phyloP scores from a whole-genome alignment of 2,329 filamentous ascomycete species.

The Colletotrichum neosansevieriae region DNA sequence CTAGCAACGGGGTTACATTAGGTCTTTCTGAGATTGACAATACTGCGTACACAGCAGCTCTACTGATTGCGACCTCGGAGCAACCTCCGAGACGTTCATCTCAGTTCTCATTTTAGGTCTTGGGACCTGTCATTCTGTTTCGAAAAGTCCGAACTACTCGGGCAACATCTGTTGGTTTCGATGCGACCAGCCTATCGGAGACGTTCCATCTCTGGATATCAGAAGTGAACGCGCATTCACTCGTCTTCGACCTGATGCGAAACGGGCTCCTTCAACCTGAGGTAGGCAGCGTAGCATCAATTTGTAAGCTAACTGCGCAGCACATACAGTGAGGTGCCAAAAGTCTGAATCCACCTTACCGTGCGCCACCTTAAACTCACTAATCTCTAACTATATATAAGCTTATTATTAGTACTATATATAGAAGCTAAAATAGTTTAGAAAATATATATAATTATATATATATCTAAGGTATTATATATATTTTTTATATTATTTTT shows the following conservation, averaged over 20 bases:
- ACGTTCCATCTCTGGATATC: not conserved
- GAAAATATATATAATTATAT: too few species aligned
- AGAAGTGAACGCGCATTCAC: not conserved
- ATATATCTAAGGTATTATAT: too few species aligned
- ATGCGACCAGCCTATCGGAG: not conserved
- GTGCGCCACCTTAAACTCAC: too few species aligned
- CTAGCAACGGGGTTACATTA: not conserved
- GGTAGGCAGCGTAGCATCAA: conserved; percentile 18
- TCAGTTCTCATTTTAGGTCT: not conserved
- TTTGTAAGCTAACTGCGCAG: not conserved
- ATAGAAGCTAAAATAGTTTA: too few species aligned
- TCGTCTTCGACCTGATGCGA: not conserved
- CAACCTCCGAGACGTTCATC: not conserved
- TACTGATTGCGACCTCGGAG: conserved; percentile 5
- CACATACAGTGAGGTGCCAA: too few species aligned
- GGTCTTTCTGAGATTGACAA: not conserved
- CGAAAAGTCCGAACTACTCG: not conserved
- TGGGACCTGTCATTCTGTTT: too few species aligned
- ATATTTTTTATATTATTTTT: too few species aligned
- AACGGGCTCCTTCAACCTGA: conserved; percentile 3
- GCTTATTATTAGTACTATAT: too few species aligned
- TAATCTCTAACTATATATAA: too few species aligned
- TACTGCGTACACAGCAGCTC: too few species aligned
- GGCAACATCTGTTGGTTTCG: not conserved
- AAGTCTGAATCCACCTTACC: too few species aligned